Base-by-base conservation (phyloP, 2,329 filamentous ascomycete genomes). In the Claviceps maximensis region DNA sequence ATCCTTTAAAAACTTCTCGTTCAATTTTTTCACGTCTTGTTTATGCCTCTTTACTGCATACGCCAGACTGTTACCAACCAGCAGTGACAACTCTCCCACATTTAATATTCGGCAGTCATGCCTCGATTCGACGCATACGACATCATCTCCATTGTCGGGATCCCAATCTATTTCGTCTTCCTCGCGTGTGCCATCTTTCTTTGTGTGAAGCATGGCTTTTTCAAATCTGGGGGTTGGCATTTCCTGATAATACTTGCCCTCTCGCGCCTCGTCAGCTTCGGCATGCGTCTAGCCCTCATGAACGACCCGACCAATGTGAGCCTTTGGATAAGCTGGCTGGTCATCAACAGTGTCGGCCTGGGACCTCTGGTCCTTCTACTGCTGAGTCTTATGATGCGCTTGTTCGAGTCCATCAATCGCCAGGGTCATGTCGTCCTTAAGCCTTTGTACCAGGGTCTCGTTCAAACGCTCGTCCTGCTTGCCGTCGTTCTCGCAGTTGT, bases 191-290 rank as follows among this genome's bases (percentile, higher is more conserved):
- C 59, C 40, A 52, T 70, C 52, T 50, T 61, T 40, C 55, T 83
- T 53, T 80, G 48, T 73, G 81, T 23, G 71, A 82, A 44, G 15
- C 42, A 44, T 44, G 42, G 42, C 42, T 25, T 44, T 2, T 25
- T 15, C 21, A 44, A 25, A 3, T 17, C 42, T 13, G 42, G 1
- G 15, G 42, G 42, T 13, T 44, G 42, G 42, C 6, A 7, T 44
- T 44, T 44, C 10, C 76, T 84, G 59, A 68, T 84, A 15, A 72
- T 84, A 27, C 71, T 81, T 15, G 71, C 80, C 2, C 67, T 82
- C 15, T 71, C 65, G 53, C 78, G 83, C 69, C 78, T 85, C 52
- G 70, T 82, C 49, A 66, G 71, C 56, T 73, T 79, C 57, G 68
- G 71, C n/a, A 53, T 82, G 13, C 62, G 60, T 53, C 63, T 69